Base-by-base conservation (phyloP, 2,329 filamentous ascomycete species). In the Nannizziopsis barbatae region DNA sequence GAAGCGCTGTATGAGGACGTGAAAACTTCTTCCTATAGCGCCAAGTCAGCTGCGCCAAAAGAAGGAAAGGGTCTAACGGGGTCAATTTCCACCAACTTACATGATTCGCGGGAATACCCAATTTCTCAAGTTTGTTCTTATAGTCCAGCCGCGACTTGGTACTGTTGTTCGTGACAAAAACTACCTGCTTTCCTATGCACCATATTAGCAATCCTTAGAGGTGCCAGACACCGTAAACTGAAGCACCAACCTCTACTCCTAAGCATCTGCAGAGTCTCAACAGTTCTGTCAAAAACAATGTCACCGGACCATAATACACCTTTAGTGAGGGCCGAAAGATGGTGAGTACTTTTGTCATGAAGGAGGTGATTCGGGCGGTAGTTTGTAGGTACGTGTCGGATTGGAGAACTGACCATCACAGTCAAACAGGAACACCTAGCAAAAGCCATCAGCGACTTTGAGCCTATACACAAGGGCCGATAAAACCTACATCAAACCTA, bases 131-230 rank as follows among this genome's bases (percentile, higher is more conserved):
- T 63, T 96, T 98, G 72, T 90, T 87, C 65, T 84, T 83, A 69
- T 98, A 98, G 64, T 95, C 88, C 43, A 77, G 73, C 49, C 92
- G 84, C 9, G 90, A 95, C 66, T 98, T 98, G 50, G 92, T 96
- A 62, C 88, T 95, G 72, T 98, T 98, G 72, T 98, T 98, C 36
- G 92, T 98, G 45, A 98, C 92, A 63, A 98, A 98, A 47, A 98
- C 81, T 31, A 92, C 77, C 63, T 83, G 83, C 68, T 98, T 98
- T 62, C 86, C 89, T 92, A 53, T 27, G 17, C 45, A 45, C 32
- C 31, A 35, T 31, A 38, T 32, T 43, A 35, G 42, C 18, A 42
- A 39, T 31, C 5, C 2, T 17, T 27, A 36, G 12, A 46, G 27
- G 11, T 3, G 2, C 17, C 18, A 6, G 8, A 12, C 12, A 9